Evolutionary conservation across 163 green algal species (phyloP).

Genomic region (Chloroidium sp.): DNA sequence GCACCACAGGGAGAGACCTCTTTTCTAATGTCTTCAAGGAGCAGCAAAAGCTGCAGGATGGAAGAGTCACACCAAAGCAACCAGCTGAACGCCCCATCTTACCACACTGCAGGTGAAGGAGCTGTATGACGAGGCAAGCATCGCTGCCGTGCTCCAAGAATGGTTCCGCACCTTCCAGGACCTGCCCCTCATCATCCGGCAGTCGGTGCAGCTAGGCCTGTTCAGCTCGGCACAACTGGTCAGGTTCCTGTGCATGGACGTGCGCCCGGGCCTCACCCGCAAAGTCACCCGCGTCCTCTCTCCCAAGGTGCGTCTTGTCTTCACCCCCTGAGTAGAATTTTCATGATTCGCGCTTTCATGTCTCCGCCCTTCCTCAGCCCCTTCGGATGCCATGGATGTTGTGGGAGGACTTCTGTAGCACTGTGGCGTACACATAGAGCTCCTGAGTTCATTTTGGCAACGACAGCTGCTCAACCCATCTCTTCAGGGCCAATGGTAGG

Average conservation of each 20-base stretch:
- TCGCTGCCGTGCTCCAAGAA: conserved; percentile 79
- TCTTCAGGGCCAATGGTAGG: too few relatives aligned
- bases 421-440: too few relatives aligned
- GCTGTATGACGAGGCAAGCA: conserved; percentile 79
- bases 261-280: conserved; percentile 75
- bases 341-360: not conserved
- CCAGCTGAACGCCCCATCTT: too few relatives aligned
- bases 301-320: conserved; percentile 25
- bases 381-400: not conserved
- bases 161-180: conserved; percentile 87
- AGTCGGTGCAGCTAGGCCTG: conserved; percentile 85
- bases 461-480: too few relatives aligned
- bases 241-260: conserved; percentile 86
- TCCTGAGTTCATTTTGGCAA: too few relatives aligned
- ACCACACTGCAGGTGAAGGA: conserved; percentile 30
- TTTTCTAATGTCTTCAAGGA: too few relatives aligned
- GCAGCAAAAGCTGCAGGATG: too few relatives aligned
- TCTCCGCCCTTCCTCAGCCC: not conserved
- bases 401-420: not conserved
- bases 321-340: not conserved
- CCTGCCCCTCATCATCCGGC: conserved; percentile 79
- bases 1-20: too few relatives aligned
- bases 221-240: conserved; percentile 84
- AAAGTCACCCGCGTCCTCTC: conserved; percentile 66
- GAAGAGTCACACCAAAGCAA: too few relatives aligned